These are phyloP conservation scores for Colletotrichum falcatum DNA, from an alignment of 2,329 filamentous ascomycete species.

Conservation along the genomic window DNA sequence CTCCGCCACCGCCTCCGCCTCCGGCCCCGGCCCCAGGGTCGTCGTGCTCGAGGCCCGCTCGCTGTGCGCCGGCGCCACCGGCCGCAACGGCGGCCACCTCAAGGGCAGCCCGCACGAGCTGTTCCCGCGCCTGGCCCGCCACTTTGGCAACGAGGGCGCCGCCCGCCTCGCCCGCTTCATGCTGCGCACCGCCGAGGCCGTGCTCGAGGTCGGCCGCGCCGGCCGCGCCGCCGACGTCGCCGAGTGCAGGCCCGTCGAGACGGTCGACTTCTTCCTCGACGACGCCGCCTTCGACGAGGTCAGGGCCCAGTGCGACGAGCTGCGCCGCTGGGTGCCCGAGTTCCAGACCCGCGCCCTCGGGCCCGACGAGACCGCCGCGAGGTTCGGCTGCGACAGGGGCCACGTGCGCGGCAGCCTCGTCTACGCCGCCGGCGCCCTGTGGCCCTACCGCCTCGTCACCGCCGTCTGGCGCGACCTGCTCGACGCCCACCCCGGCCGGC, in stretches of 20 bases:
- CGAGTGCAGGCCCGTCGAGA: slow-evolving; percentile 59
- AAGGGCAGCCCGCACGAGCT: slow-evolving; percentile 59
- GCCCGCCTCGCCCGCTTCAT: slow-evolving; percentile 57
- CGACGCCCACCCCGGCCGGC: slow-evolving; percentile 45
- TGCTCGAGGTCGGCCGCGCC: slow-evolving; percentile 54
- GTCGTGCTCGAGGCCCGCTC: slow-evolving; percentile 64
- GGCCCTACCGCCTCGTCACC: slow-evolving; percentile 63
- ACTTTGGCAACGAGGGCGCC: slow-evolving; percentile 52
- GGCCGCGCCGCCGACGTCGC: slow-evolving; percentile 48
- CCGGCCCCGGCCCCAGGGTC: slow-evolving; percentile 45
- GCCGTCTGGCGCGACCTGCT: slow-evolving; percentile 58
- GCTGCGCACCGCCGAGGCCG: slow-evolving; percentile 53
- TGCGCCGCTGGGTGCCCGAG: slow-evolving; percentile 55
- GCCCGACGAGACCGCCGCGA: slow-evolving; percentile 49
- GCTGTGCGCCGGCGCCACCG: slow-evolving; percentile 64
- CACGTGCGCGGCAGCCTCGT: slow-evolving; percentile 56
- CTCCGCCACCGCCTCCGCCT: slow-evolving; percentile 30
- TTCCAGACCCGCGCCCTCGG: slow-evolving; percentile 51
- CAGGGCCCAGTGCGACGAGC: slow-evolving; percentile 48
- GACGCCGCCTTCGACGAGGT: slow-evolving; percentile 50
- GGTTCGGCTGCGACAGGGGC: slow-evolving; percentile 52
- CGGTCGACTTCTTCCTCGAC: slow-evolving; percentile 60
- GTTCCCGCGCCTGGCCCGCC: slow-evolving; percentile 50
- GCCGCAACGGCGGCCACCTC: slow-evolving; percentile 65
- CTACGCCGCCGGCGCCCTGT: slow-evolving; percentile 62